Evolutionary conservation across 2,329 filamentous ascomycete species (phyloP).

Genomic region (Arthrobotrys sinensis): DNA sequence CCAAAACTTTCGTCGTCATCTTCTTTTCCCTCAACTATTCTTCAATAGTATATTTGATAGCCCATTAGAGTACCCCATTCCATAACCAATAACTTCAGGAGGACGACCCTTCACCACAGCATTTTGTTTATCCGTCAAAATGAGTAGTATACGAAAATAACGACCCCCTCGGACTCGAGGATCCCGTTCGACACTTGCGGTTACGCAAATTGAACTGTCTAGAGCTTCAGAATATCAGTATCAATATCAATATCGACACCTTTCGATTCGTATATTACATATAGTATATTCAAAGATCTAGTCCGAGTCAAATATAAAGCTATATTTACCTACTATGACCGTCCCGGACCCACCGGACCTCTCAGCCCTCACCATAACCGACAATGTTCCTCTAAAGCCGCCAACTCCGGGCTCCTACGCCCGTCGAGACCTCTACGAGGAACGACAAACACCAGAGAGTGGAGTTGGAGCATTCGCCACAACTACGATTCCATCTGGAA

Average conservation of each 20-base stretch:
- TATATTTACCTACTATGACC: constrained; percentile 20
- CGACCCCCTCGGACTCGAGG: not conserved
- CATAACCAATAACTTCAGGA: not conserved
- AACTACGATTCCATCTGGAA: constrained; percentile 30
- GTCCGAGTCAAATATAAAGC: not conserved
- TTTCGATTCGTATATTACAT: not conserved
- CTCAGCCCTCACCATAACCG: constrained; percentile 16
- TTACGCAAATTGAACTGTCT: not conserved
- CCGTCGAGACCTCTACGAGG: constrained; percentile 52
- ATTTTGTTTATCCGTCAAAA: constrained; percentile 16
- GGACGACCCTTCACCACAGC: not conserved
- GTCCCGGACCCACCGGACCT: constrained; percentile 22
- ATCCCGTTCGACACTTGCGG: not conserved
- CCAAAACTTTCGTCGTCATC: not conserved
- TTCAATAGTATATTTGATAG: not conserved
- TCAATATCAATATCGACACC: not conserved
- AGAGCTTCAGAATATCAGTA: not conserved
- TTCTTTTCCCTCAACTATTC: not conserved
- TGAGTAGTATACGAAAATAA: constrained; percentile 55
- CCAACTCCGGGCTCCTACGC: constrained; percentile 18
- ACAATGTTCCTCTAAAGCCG: not conserved
- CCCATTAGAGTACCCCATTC: not conserved
- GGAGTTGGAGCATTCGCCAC: constrained; percentile 50
- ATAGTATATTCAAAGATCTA: not conserved
- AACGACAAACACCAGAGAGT: constrained; percentile 40